Evolutionary conservation across 768 basidiomycete species (phyloP).

Genomic region (Boletales sp.): DNA sequence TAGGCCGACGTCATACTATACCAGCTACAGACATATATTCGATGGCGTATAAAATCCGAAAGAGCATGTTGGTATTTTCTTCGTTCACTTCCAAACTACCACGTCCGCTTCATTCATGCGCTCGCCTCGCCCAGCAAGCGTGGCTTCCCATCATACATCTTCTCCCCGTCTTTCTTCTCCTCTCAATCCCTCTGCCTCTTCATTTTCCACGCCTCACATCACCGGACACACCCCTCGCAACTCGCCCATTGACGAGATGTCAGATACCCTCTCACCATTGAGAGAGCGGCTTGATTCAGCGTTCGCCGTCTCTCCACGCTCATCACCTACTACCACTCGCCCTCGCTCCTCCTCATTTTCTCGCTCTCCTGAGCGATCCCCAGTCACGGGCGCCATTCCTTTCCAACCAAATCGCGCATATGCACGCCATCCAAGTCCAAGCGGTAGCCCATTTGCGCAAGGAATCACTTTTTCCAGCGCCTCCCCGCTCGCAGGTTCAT

Average conservation of each 20-base stretch:
- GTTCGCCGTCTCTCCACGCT: slow-evolving; percentile 1
- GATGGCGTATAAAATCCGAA: slow-evolving; percentile 10
- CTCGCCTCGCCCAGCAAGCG: slow-evolving; percentile 11
- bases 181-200: slow-evolving; percentile 17
- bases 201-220: slow-evolving; percentile 1
- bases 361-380: slow-evolving; percentile 13
- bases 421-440: slow-evolving; percentile 8
- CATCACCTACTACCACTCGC: background rate
- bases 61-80: slow-evolving; percentile 4
- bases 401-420: slow-evolving; percentile 5
- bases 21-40: slow-evolving; percentile 3
- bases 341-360: slow-evolving; percentile 12
- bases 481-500: slow-evolving; percentile 7
- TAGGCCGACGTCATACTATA: slow-evolving; percentile 10
- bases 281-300: slow-evolving; percentile 12
- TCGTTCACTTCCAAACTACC: background rate
- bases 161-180: slow-evolving; percentile 23
- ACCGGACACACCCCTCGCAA: slow-evolving; percentile 1
- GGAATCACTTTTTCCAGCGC: slow-evolving; percentile 11
- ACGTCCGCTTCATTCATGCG: slow-evolving; percentile 6
- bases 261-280: slow-evolving; percentile 16
- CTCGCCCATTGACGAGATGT: slow-evolving; percentile 10
- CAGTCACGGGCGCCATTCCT: background rate
- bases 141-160: slow-evolving; percentile 7
- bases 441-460: slow-evolving; percentile 6